Percentiles rank a stretch among this genome's conserved stretches.
Evolutionary conservation across 225 moss, liverwort and hornwort genomes (phyloP).

Genomic region (Bryoerythrophyllum caledonicum): DNA sequence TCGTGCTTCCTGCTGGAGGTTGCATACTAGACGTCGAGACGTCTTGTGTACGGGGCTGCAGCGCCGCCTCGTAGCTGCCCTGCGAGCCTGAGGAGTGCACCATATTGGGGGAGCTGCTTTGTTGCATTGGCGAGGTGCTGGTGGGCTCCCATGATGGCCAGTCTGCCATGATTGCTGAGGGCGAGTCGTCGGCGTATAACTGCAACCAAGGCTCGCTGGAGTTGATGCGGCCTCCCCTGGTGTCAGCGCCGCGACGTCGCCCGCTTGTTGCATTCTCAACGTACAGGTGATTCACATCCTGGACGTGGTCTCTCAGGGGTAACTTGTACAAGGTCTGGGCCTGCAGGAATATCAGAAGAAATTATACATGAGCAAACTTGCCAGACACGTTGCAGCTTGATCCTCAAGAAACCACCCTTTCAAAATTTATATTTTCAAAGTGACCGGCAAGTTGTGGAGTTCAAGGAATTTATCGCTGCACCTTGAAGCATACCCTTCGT

Average conservation of each 20-base stretch:
- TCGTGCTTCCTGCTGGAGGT: not conserved
- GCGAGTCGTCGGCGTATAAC: not conserved
- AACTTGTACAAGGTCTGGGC: not conserved
- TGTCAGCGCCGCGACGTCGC: not conserved
- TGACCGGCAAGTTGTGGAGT: not conserved
- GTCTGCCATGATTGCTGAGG: conserved; percentile 28
- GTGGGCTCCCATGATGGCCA: conserved; percentile 28
- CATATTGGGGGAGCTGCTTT: conserved; percentile 7
- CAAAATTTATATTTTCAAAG: too few relatives aligned
- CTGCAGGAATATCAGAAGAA: not conserved
- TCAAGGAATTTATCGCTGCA: not conserved
- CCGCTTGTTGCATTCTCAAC: conserved; percentile 38
- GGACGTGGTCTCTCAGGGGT: not conserved
- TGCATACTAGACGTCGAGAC: not conserved
- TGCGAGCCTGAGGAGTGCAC: conserved; percentile 37
- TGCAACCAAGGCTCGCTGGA: not conserved
- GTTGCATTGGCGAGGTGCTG: conserved; percentile 2
- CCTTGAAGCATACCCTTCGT: not conserved
- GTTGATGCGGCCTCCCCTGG: too few relatives aligned
- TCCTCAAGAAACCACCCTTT: not conserved
- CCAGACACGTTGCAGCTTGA: not conserved
- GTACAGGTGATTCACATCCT: not conserved
- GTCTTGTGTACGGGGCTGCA: not conserved
- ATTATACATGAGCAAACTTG: not conserved
- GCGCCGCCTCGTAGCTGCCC: conserved; percentile 24